Percentiles rank a stretch among this genome's conserved stretches.
These are phyloP conservation scores for Cercospora sp. DNA, from an alignment of 2,329 filamentous ascomycete genomes.

Conservation along the genomic window DNA sequence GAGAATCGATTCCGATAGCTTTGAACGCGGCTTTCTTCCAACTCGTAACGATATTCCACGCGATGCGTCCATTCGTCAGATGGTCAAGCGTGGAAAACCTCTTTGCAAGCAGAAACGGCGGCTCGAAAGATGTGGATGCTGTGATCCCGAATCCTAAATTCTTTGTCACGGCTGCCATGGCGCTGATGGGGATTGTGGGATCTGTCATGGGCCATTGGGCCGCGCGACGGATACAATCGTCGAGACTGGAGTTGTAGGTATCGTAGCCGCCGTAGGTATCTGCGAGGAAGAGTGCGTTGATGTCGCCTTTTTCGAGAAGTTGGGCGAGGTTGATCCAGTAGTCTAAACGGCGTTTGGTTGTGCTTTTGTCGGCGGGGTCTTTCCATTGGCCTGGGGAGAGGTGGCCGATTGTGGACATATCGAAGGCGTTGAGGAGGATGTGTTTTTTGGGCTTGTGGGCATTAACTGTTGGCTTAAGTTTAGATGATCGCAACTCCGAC, in stretches of 20 bases:
- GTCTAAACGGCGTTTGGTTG: constrained; percentile 59
- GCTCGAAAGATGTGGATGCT: constrained; percentile 63
- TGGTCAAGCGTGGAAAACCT: constrained; percentile 64
- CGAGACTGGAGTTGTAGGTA: constrained; percentile 54
- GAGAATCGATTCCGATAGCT: constrained; percentile 60
- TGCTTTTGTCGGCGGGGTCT: constrained; percentile 62
- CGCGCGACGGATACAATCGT: constrained; percentile 56
- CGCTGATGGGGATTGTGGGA: constrained; percentile 63
- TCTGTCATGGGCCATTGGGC: constrained; percentile 68
- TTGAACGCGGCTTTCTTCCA: constrained; percentile 66
- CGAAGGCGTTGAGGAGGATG: constrained; percentile 40
- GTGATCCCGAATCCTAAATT: constrained; percentile 65
- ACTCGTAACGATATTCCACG: constrained; percentile 68
- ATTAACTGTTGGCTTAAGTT: neutral
- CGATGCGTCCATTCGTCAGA: constrained; percentile 61
- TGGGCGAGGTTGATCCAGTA: constrained; percentile 68
- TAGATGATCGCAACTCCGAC: neutral
- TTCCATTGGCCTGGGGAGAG: constrained; percentile 69
- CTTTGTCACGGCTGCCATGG: constrained; percentile 68
- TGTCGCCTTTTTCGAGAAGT: constrained; percentile 61
- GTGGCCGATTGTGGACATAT: constrained; percentile 56
- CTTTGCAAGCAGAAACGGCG: constrained; percentile 63
- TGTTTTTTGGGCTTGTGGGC: constrained; percentile 37
- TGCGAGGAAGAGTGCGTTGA: constrained; percentile 66
- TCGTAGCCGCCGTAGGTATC: constrained; percentile 67